phyloP scores from a whole-genome alignment of 495 filamentous ascomycete species.

The Penicillium cinerascens region DNA sequence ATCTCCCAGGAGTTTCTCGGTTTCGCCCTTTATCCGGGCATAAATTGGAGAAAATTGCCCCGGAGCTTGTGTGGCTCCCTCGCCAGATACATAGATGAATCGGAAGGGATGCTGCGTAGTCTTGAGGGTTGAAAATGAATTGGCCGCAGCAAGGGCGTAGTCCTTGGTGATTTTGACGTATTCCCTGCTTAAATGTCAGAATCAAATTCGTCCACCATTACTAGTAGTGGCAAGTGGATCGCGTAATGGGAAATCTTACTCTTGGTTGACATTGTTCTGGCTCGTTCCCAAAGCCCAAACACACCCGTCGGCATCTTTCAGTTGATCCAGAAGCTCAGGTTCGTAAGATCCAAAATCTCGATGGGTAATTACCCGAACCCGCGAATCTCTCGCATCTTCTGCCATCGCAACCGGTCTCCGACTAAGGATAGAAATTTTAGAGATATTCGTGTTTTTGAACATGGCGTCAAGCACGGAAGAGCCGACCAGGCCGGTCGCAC shows the following conservation, averaged over 20 bases:
- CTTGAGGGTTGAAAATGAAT: conserved; percentile 53
- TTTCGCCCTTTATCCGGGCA: conserved; percentile 59
- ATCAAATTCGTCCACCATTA: background rate
- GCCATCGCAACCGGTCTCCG: conserved; percentile 62
- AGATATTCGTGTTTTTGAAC: conserved; percentile 52
- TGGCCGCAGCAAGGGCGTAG: conserved; percentile 58
- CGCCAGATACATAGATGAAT: conserved; percentile 69
- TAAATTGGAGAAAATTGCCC: conserved; percentile 53
- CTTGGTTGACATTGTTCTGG: conserved; percentile 53
- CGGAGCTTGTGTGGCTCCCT: conserved; percentile 46
- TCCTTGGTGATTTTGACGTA: conserved; percentile 65
- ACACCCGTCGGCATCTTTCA: conserved; percentile 61
- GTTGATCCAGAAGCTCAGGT: conserved; percentile 49
- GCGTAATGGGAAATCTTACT: conserved; percentile 39
- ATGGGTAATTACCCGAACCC: conserved; percentile 61
- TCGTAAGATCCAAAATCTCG: conserved; percentile 60
- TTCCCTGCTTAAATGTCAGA: conserved; percentile 41
- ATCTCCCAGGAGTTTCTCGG: conserved; percentile 51
- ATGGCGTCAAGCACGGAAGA: conserved; percentile 60
- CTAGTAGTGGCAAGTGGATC: background rate
- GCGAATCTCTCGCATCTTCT: conserved; percentile 51
- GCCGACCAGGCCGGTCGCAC: conserved; percentile 71
- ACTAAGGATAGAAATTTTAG: conserved; percentile 63
- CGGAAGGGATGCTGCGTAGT: conserved; percentile 45
- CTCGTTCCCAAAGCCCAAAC: conserved; percentile 71